phyloP scores from a whole-genome alignment of 2,329 filamentous ascomycete species.

The Whalleya microplaca region DNA sequence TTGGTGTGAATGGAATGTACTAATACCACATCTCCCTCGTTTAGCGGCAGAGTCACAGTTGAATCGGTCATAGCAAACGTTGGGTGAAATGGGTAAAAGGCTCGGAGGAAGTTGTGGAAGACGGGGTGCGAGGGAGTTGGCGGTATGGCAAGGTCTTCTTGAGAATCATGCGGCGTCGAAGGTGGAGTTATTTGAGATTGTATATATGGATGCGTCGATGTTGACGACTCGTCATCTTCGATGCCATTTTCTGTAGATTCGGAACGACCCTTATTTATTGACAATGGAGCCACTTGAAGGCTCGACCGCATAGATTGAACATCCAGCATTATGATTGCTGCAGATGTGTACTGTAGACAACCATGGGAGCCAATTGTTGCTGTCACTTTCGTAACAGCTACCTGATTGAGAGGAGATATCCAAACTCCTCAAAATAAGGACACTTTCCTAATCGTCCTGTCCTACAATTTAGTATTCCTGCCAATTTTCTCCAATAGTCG shows the following conservation, averaged over 20 bases:
- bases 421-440: conserved; percentile 11
- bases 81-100: conserved; percentile 91
- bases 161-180: conserved; percentile 70
- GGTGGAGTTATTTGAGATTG: conserved; percentile 76
- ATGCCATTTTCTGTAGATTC: conserved; percentile 34
- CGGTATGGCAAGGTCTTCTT: conserved; percentile 57
- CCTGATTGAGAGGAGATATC: conserved; percentile 13
- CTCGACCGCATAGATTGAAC: conserved; percentile 57
- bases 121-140: conserved; percentile 59
- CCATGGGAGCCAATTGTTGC: conserved; percentile 40
- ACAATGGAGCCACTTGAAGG: conserved; percentile 63
- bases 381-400: conserved; percentile 29
- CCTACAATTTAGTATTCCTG: neutral
- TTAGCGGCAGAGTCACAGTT: conserved; percentile 85
- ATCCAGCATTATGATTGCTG: conserved; percentile 53
- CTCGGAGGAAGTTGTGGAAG: conserved; percentile 93
- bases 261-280: conserved; percentile 51
- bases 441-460: neutral
- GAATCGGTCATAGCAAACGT: conserved; percentile 76
- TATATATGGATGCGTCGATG: conserved; percentile 46
- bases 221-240: conserved; percentile 32
- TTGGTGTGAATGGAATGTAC: conserved; percentile 98
- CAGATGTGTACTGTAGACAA: conserved; percentile 35
- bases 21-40: conserved; percentile 88
- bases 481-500: neutral